A percentile compares a stretch with the other conserved stretches of the same genome.
Conservation (phyloP, 257 asterid genomes). For the Echium plantagineum region DNA sequence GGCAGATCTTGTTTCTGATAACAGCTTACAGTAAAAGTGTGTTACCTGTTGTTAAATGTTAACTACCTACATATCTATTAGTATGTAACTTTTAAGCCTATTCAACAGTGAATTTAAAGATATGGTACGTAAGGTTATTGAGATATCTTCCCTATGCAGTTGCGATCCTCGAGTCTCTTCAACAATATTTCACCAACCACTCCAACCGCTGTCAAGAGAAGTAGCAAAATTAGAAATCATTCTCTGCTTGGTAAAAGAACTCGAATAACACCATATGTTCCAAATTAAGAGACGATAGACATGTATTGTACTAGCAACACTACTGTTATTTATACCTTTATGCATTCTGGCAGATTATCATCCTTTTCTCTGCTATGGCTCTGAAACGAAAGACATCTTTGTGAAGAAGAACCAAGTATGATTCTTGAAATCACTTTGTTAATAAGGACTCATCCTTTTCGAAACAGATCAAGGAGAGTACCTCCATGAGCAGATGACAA, state of each 20-base stretch:
- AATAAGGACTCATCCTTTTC: neutral
- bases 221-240: conserved; percentile 7
- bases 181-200: conserved; percentile 64
- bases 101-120: neutral
- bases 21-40: too few relatives aligned
- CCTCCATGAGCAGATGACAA: conserved; percentile 41
- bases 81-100: neutral
- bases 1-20: too few relatives aligned
- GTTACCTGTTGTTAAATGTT: too few relatives aligned
- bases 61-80: neutral
- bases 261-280: neutral
- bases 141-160: neutral
- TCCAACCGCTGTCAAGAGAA: conserved; percentile 67
- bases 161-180: conserved; percentile 11
- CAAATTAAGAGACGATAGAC: neutral
- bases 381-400: conserved; percentile 32
- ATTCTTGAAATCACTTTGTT: neutral
- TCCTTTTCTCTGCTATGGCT: conserved; percentile 51
- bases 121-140: neutral
- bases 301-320: neutral
- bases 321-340: conserved; percentile 44
- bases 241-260: neutral
- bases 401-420: conserved; percentile 5
- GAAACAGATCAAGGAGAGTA: conserved; percentile 3
- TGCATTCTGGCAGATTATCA: conserved; percentile 62